Conservation (phyloP, 192 early-diverging fungal genomes). For the Dissophora ornata region DNA sequence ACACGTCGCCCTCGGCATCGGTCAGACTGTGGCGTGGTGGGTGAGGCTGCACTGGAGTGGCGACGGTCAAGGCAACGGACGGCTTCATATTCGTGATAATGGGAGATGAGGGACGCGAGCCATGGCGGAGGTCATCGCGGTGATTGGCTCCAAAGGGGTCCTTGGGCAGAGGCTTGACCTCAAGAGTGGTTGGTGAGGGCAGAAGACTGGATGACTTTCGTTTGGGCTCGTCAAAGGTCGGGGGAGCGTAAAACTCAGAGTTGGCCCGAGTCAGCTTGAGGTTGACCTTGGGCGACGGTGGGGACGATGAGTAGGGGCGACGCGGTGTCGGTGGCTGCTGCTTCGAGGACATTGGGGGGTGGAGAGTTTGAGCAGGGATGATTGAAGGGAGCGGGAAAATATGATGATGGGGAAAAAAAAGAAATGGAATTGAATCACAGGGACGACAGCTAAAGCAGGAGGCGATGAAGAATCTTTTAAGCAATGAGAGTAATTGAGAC, state of each 20-base stretch:
- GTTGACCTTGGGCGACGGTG: conserved; percentile 14
- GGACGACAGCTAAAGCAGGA: too few relatives aligned
- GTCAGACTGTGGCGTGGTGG: not conserved
- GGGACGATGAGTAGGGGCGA: conserved; percentile 1
- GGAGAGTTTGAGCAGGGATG: too few relatives aligned
- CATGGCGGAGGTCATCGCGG: not conserved
- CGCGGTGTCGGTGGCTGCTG: conserved; percentile 4
- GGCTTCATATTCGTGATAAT: not conserved
- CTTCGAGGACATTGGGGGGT: conserved; percentile 6
- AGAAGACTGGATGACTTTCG: conserved; percentile 13
- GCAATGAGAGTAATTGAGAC: too few relatives aligned
- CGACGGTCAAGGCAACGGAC: conserved; percentile 5
- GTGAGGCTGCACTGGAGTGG: conserved; percentile 6
- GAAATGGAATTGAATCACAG: too few relatives aligned
- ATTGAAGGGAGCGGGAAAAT: not conserved
- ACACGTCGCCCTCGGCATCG: conserved; percentile 3
- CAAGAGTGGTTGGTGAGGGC: conserved; percentile 25
- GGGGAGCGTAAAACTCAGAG: conserved; percentile 28
- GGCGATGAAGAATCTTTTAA: too few relatives aligned
- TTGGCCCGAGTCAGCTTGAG: conserved; percentile 9
- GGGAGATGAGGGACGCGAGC: conserved; percentile 20
- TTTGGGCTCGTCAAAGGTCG: conserved; percentile 21
- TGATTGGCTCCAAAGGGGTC: not conserved
- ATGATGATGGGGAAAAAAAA: not conserved
- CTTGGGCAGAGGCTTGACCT: conserved; percentile 3